These are phyloP conservation scores for Cladobotryum protrusum DNA, from an alignment of 2,329 filamentous ascomycete genomes.

Conservation along the genomic window DNA sequence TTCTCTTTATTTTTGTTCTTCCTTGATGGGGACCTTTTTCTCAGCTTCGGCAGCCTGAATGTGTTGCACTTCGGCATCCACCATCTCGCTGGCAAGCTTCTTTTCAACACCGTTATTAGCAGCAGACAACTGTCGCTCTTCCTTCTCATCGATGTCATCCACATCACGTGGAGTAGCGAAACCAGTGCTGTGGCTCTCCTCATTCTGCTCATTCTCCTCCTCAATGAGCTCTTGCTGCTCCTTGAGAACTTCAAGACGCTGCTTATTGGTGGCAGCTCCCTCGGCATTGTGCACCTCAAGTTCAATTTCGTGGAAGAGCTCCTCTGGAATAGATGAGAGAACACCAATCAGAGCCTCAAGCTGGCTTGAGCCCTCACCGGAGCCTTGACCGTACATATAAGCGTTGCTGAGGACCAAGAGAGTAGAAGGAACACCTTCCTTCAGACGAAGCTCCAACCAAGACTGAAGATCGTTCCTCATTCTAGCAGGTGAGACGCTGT, in stretches of 20 bases:
- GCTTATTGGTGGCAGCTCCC: constrained; percentile 96
- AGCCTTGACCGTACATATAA: constrained; percentile 90
- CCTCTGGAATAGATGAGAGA: constrained; percentile 89
- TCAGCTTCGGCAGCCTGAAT: constrained; percentile 23
- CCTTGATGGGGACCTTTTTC: constrained; percentile 20
- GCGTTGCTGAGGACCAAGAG: constrained; percentile 94
- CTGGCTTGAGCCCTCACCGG: constrained; percentile 81
- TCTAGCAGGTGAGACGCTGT: constrained; percentile 81
- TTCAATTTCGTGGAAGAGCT: constrained; percentile 98
- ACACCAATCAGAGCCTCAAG: constrained; percentile 91
- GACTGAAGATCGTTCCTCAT: constrained; percentile 85
- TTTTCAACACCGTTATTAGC: constrained; percentile 40
- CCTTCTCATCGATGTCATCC: constrained; percentile 92
- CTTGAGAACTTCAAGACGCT: constrained; percentile 94
- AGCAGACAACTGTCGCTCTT: constrained; percentile 57
- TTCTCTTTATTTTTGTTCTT: constrained; percentile 33
- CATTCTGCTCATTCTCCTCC: constrained; percentile 90
- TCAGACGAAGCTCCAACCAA: constrained; percentile 90
- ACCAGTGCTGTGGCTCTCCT: constrained; percentile 69
- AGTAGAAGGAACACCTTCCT: constrained; percentile 92
- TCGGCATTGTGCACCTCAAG: constrained; percentile 96
- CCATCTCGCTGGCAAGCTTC: constrained; percentile 47
- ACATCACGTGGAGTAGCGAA: constrained; percentile 73
- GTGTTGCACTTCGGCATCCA: constrained; percentile 48
- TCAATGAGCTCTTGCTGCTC: constrained; percentile 98